Conservation (phyloP, 2,329 filamentous ascomycete species). For the Fusarium keratoplasticum region DNA sequence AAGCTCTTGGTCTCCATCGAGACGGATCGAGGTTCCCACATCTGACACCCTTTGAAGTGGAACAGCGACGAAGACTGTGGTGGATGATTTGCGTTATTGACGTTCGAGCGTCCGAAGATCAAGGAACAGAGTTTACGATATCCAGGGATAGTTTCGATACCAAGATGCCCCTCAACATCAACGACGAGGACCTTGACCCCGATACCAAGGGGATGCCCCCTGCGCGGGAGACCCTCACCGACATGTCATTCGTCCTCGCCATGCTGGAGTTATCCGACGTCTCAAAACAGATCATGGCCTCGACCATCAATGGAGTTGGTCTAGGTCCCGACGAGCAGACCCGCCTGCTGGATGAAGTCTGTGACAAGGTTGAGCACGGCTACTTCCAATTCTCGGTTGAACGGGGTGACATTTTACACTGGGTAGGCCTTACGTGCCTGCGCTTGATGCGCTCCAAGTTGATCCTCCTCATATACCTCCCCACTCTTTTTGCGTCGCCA, state of each 20-base stretch:
- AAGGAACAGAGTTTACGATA: constrained; percentile 64
- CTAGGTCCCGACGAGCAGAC: constrained; percentile 55
- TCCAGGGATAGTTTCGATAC: constrained; percentile 62
- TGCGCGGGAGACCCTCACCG: constrained; percentile 64
- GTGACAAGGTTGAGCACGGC: constrained; percentile 54
- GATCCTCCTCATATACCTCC: constrained; percentile 66
- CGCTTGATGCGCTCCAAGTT: constrained; percentile 66
- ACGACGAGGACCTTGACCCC: constrained; percentile 63
- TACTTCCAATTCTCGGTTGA: constrained; percentile 56
- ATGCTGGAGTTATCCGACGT: constrained; percentile 51
- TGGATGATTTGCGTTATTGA: constrained; percentile 72
- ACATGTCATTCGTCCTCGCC: constrained; percentile 58
- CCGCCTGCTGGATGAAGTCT: constrained; percentile 58
- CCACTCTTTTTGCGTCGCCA: constrained; percentile 57
- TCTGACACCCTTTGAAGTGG: constrained; percentile 69
- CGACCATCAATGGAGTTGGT: constrained; percentile 20
- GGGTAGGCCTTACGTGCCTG: constrained; percentile 51
- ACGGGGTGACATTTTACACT: constrained; percentile 48
- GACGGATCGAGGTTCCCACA: constrained; percentile 65
- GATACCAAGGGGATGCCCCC: constrained; percentile 60
- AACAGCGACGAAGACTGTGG: constrained; percentile 72
- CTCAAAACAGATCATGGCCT: constrained; percentile 53
- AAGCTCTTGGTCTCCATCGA: constrained; percentile 67
- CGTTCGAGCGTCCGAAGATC: constrained; percentile 68
- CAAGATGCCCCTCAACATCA: constrained; percentile 66